Conservation (phyloP, 208 protist species). For the Leishmania tropica region DNA sequence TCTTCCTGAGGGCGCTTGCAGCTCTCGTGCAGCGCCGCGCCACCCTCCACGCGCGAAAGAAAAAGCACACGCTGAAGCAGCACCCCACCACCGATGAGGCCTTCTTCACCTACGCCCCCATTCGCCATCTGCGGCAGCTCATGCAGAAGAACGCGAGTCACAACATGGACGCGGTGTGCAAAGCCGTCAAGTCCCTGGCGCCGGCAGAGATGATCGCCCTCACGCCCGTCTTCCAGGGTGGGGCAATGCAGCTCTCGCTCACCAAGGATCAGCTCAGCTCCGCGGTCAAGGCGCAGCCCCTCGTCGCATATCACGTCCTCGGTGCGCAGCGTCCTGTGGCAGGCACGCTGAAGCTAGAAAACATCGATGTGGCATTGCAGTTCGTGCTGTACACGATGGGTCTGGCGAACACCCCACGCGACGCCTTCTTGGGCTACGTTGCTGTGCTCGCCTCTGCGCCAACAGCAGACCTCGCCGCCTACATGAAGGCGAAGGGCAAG, state of each 20-base stretch:
- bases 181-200: conserved; percentile 20
- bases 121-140: conserved; percentile 56
- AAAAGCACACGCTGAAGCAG: conserved; percentile 52
- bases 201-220: conserved; percentile 53
- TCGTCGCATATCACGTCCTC: conserved; percentile 43
- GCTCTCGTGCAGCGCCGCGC: conserved; percentile 56
- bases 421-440: conserved; percentile 58
- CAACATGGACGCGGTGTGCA: conserved; percentile 23
- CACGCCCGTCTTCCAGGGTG: conserved; percentile 29
- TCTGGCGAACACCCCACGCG: conserved; percentile 50
- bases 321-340: conserved; percentile 38
- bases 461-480: conserved; percentile 34
- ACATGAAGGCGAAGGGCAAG: conserved; percentile 46
- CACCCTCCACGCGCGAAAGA: conserved; percentile 33
- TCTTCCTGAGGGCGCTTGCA: conserved; percentile 57
- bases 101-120: conserved; percentile 43
- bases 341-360: conserved; percentile 45
- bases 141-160: conserved; percentile 19
- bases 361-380: conserved; percentile 50
- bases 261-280: conserved; percentile 57
- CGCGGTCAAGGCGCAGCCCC: conserved; percentile 57
- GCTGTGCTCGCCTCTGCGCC: conserved; percentile 53
- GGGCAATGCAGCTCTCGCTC: conserved; percentile 27
- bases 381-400: conserved; percentile 74
- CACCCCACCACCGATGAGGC: conserved; percentile 27